phyloP scores from a whole-genome alignment of 208 protist species.

The Phytomonas sp. region DNA sequence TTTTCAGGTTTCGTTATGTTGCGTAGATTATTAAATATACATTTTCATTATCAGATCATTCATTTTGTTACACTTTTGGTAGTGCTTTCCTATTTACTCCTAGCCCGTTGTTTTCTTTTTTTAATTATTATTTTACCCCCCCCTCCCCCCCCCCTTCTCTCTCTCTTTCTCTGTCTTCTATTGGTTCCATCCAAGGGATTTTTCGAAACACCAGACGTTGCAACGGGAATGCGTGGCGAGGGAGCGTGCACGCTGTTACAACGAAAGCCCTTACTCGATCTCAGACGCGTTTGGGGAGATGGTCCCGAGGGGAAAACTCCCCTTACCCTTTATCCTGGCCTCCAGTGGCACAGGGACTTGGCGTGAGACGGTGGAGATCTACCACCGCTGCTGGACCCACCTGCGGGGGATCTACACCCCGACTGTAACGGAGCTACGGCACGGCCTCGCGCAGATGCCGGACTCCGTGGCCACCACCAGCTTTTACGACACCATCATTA shows the following conservation, averaged over 20 bases:
- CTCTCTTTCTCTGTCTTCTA: conserved; percentile 1
- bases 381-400: conserved; percentile 27
- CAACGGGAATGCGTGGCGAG: neutral
- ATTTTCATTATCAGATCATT: neutral
- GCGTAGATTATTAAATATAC: neutral
- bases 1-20: neutral
- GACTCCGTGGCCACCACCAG: conserved; percentile 45
- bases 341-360: conserved; percentile 43
- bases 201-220: neutral
- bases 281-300: neutral
- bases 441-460: conserved; percentile 61
- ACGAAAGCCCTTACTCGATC: neutral
- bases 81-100: too few species aligned
- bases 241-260: neutral
- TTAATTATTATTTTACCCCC: neutral
- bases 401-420: conserved; percentile 55
- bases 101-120: neutral
- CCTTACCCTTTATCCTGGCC: conserved; percentile 56
- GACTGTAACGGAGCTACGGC: conserved; percentile 40
- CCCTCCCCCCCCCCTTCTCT: conserved; percentile 1
- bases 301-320: neutral
- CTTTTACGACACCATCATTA: conserved; percentile 78
- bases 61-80: neutral
- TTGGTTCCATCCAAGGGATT: neutral
- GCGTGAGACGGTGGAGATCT: conserved; percentile 53